These are phyloP conservation scores for Seiridium unicorne DNA, from an alignment of 2,329 filamentous ascomycete species.

Conservation along the genomic window DNA sequence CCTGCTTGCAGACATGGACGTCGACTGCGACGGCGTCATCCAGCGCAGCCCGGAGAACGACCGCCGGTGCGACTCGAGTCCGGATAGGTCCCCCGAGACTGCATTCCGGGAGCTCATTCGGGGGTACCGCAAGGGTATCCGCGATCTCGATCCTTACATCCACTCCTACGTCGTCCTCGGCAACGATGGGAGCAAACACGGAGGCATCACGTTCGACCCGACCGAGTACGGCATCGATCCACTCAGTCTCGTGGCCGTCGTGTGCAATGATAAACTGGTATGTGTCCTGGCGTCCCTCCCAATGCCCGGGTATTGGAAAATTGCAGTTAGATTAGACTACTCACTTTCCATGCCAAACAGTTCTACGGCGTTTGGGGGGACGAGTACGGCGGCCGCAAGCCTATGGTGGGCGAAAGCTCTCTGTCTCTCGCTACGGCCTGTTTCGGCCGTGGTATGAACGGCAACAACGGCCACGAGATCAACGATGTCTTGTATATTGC, in stretches of 20 bases:
- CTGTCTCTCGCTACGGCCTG: background rate
- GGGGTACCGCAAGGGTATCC: slow-evolving; percentile 31
- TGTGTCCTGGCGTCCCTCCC: background rate
- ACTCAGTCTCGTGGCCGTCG: slow-evolving; percentile 51
- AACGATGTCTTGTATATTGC: slow-evolving; percentile 1
- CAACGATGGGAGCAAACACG: slow-evolving; percentile 34
- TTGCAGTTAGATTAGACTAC: background rate
- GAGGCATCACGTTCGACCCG: slow-evolving; percentile 35
- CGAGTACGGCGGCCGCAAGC: background rate
- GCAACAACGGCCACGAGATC: background rate
- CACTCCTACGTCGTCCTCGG: slow-evolving; percentile 56
- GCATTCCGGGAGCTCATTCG: slow-evolving; percentile 38
- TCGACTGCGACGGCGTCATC: slow-evolving; percentile 42
- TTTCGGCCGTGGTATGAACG: background rate
- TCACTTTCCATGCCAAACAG: background rate
- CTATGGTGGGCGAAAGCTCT: background rate
- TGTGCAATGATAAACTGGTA: slow-evolving; percentile 2
- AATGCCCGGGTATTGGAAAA: background rate
- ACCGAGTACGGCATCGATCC: slow-evolving; percentile 40
- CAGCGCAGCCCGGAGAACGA: background rate
- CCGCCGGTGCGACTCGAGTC: background rate
- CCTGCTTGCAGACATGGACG: slow-evolving; percentile 52
- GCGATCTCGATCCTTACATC: slow-evolving; percentile 48
- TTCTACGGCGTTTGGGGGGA: slow-evolving; percentile 1
- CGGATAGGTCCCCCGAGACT: slow-evolving; percentile 37